Percentiles rank a stretch among this genome's conserved stretches.
Conservation (phyloP, 768 basidiomycete genomes). For the Hirschioporus abietinus region DNA sequence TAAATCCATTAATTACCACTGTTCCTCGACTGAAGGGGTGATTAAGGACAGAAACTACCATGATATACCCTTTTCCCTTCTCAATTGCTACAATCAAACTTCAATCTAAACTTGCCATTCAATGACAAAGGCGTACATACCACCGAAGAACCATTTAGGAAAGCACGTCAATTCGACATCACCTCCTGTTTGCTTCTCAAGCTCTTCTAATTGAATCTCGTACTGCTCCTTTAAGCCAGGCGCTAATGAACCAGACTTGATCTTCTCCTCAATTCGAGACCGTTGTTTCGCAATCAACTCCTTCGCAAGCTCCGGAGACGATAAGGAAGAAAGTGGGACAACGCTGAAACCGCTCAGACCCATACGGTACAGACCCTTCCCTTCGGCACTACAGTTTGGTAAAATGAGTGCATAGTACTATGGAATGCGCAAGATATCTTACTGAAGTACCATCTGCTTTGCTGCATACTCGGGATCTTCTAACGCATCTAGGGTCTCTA, state of each 20-base stretch:
- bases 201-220: conserved; percentile 28
- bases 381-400: conserved; percentile 6
- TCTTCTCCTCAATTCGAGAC: not conserved
- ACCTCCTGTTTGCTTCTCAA: conserved; percentile 19
- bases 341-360: conserved; percentile 3
- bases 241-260: not conserved
- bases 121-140: not conserved
- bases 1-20: conserved; percentile 19
- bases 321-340: conserved; percentile 5
- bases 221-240: conserved; percentile 37
- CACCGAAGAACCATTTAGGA: conserved; percentile 3
- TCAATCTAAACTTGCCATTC: no score
- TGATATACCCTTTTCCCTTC: conserved; percentile 22
- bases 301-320: not conserved
- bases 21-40: conserved; percentile 27
- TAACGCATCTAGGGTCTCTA: conserved; percentile 17
- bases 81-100: conserved; percentile 4
- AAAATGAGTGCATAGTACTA: not conserved
- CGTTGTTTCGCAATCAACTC: not conserved
- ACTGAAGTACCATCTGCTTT: conserved; percentile 19
- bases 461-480: conserved; percentile 12
- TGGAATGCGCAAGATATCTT: not conserved
- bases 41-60: conserved; percentile 18
- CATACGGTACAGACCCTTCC: conserved; percentile 8
- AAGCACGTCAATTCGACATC: not conserved